phyloP scores from a whole-genome alignment of 75 land plant species.

The Azolla pinnata region DNA sequence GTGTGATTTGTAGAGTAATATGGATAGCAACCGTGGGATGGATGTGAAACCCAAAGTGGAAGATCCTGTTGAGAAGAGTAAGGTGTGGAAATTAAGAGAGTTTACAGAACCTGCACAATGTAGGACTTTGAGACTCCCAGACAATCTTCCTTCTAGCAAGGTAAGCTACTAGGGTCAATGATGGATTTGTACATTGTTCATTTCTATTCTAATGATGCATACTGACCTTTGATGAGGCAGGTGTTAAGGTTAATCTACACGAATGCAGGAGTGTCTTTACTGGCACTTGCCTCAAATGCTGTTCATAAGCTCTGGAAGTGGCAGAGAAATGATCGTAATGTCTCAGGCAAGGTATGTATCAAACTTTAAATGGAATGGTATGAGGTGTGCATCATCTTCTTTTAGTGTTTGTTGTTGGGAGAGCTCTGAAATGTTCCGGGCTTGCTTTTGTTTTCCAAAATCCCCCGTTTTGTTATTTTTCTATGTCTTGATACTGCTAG shows the following conservation, averaged over 20 bases:
- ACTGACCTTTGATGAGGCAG: too few species aligned
- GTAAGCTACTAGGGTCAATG: too few species aligned
- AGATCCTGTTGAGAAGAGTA: slow-evolving; percentile 45
- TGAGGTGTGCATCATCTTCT: too few species aligned
- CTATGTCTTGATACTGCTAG: too few species aligned
- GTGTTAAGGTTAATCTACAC: slow-evolving; percentile 23
- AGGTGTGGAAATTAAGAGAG: slow-evolving; percentile 61
- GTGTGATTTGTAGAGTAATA: slow-evolving; percentile 29
- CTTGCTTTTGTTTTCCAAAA: too few species aligned
- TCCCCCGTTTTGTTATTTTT: too few species aligned
- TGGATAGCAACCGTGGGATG: slow-evolving; percentile 39
- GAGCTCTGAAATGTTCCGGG: too few species aligned
- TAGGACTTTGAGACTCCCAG: slow-evolving; percentile 47
- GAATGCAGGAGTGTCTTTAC: slow-evolving; percentile 23
- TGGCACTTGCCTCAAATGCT: slow-evolving; percentile 22
- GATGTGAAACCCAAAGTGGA: slow-evolving; percentile 75
- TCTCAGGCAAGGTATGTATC: slow-evolving; percentile 16
- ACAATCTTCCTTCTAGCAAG: slow-evolving; percentile 56
- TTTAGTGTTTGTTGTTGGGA: too few species aligned
- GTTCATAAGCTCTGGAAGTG: slow-evolving; percentile 27
- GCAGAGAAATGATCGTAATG: slow-evolving; percentile 14
- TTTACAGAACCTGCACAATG: slow-evolving; percentile 45
- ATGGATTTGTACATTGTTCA: too few species aligned
- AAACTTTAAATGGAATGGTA: too few species aligned
- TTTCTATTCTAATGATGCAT: too few species aligned